phyloP scores from a whole-genome alignment of 2,329 filamentous ascomycete genomes.

The Fusarium sp. region DNA sequence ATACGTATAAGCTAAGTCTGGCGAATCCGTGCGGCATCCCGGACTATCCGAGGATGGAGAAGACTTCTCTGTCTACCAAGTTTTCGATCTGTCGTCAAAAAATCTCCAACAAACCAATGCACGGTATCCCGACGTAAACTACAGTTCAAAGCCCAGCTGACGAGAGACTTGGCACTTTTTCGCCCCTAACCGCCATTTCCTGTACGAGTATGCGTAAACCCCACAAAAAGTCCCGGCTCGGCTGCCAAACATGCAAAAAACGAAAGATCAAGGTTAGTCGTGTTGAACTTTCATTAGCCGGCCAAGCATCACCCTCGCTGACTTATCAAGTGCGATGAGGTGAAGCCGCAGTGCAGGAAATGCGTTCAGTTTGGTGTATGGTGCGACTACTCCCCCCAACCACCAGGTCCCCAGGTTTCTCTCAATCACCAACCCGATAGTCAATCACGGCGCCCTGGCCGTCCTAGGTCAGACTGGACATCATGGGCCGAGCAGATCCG shows the following conservation, averaged over 20 bases:
- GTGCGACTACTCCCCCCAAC: not conserved
- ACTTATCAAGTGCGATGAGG: not conserved
- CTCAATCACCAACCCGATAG: not conserved
- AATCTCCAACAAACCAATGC: not conserved
- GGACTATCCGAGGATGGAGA: not conserved
- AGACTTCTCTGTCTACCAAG: not conserved
- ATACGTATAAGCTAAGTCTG: not conserved
- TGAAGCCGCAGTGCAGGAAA: not conserved
- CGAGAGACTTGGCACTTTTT: fast-evolving
- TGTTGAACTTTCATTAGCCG: not conserved
- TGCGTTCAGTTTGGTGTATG: not conserved
- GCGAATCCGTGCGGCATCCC: not conserved
- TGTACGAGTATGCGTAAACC: not conserved
- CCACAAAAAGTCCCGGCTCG: not conserved
- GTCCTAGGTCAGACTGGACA: not conserved
- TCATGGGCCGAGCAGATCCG: not conserved
- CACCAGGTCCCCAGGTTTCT: not conserved
- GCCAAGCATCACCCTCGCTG: no score
- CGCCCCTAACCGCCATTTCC: not conserved
- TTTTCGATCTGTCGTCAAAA: not conserved
- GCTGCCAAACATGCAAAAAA: not conserved
- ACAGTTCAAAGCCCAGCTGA: not conserved
- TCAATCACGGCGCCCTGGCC: not conserved
- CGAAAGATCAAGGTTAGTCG: not conserved
- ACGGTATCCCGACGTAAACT: not conserved